These are phyloP conservation scores for Glomus cerebriforme DNA, from an alignment of 192 early-diverging fungal genomes.

Conservation along the genomic window DNA sequence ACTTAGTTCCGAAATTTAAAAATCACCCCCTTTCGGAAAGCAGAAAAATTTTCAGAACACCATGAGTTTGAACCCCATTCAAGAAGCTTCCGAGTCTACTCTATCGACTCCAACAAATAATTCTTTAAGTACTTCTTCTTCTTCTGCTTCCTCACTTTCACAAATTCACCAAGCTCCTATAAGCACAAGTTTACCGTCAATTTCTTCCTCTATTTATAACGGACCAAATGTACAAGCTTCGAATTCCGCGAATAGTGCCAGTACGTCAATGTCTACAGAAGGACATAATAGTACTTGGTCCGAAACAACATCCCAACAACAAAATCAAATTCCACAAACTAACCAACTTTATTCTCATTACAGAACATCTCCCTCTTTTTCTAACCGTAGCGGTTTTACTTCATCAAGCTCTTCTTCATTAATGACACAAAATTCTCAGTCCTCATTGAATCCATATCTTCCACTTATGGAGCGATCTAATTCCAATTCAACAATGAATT, in stretches of 20 bases:
- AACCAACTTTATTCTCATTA: not conserved
- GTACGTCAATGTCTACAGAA: not conserved
- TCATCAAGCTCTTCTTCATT: constrained; percentile 6
- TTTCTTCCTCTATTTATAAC: constrained; percentile 9
- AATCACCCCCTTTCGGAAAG: too few species aligned
- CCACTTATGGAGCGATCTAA: constrained; percentile 2
- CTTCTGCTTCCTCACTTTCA: constrained; percentile 18
- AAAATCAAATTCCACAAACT: not conserved
- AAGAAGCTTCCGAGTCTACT: constrained; percentile 9
- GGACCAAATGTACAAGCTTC: not conserved
- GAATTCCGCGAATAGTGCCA: not conserved
- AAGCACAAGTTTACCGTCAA: constrained; percentile 16
- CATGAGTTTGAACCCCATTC: constrained; percentile 14
- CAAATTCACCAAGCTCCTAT: constrained; percentile 6
- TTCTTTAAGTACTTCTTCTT: constrained; percentile 30
- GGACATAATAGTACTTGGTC: not conserved
- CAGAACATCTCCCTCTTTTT: not conserved
- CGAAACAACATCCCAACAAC: not conserved
- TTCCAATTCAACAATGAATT: not conserved
- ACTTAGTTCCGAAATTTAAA: too few species aligned
- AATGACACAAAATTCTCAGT: not conserved
- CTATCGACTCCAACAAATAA: constrained; percentile 6
- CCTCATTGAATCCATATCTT: not conserved
- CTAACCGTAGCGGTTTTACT: not conserved
- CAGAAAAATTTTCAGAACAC: too few species aligned